Conservation (phyloP, 768 basidiomycete genomes). For the Rhodotorula toruloides region DNA sequence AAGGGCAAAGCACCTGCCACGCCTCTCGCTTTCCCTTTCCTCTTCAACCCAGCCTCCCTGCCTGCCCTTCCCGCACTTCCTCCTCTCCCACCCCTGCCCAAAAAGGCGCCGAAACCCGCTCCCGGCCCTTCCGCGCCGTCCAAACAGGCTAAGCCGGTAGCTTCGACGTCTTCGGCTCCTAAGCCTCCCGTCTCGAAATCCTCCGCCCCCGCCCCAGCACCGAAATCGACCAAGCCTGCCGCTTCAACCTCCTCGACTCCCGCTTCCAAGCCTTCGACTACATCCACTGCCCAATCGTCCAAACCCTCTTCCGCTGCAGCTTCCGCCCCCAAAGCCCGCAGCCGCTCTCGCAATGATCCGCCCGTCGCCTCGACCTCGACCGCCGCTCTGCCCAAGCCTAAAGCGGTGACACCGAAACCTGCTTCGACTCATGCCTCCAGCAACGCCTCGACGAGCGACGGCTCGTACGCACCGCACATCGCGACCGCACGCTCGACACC, state of each 20-base stretch:
- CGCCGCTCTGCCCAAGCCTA: background rate
- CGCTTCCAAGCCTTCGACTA: constrained; percentile 4
- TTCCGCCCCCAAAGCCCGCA: background rate
- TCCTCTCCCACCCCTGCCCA: constrained; percentile 3
- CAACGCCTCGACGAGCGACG: background rate
- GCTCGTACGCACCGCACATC: background rate
- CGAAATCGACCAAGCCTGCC: too few relatives aligned
- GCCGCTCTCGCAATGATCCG: background rate
- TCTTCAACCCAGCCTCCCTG: background rate
- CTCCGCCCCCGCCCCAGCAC: too few relatives aligned
- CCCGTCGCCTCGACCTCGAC: background rate
- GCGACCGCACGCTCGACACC: background rate
- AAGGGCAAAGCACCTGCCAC: background rate
- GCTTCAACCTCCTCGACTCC: too few relatives aligned
- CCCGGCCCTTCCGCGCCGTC: background rate
- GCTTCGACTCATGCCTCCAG: too few relatives aligned
- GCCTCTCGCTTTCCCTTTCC: background rate
- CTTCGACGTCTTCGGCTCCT: background rate
- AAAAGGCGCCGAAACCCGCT: background rate
- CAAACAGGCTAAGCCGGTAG: background rate
- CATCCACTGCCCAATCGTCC: background rate
- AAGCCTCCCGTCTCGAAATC: background rate
- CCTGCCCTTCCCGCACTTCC: background rate
- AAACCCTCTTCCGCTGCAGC: background rate
- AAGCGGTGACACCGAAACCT: too few relatives aligned